Evolutionary conservation across 345 rosid species (phyloP).

Genomic region (Microcos paniculata): DNA sequence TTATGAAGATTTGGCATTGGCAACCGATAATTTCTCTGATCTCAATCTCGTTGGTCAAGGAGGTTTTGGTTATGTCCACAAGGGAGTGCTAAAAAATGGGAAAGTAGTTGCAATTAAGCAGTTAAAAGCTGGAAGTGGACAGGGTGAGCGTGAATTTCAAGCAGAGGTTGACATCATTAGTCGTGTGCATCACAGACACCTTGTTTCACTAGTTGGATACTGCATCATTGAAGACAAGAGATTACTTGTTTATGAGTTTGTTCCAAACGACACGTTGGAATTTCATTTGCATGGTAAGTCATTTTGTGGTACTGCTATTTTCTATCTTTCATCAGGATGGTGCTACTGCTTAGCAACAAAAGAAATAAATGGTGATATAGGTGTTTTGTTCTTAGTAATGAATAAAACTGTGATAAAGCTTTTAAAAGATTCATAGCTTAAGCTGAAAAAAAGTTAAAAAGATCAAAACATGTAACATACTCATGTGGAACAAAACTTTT

Average conservation of each 20-base stretch:
- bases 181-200: conserved; percentile 67
- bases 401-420: neutral
- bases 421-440: neutral
- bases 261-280: conserved; percentile 58
- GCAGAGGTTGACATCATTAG: conserved; percentile 65
- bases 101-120: conserved; percentile 67
- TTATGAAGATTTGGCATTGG: conserved; percentile 53
- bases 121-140: conserved; percentile 68
- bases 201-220: conserved; percentile 70
- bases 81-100: conserved; percentile 57
- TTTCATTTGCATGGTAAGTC: conserved; percentile 73
- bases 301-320: neutral
- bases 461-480: neutral
- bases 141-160: conserved; percentile 67
- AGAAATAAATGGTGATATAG: neutral
- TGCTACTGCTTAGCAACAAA: neutral
- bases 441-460: neutral
- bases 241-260: conserved; percentile 79
- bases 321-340: neutral
- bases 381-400: neutral
- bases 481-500: neutral
- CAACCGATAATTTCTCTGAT: conserved; percentile 51
- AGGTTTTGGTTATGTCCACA: conserved; percentile 78
- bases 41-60: conserved; percentile 68
- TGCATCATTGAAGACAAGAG: conserved; percentile 55